These are phyloP conservation scores for Nannochloropsis salina DNA, from an alignment of 108 stramenopile genomes.

Conservation along the genomic window DNA sequence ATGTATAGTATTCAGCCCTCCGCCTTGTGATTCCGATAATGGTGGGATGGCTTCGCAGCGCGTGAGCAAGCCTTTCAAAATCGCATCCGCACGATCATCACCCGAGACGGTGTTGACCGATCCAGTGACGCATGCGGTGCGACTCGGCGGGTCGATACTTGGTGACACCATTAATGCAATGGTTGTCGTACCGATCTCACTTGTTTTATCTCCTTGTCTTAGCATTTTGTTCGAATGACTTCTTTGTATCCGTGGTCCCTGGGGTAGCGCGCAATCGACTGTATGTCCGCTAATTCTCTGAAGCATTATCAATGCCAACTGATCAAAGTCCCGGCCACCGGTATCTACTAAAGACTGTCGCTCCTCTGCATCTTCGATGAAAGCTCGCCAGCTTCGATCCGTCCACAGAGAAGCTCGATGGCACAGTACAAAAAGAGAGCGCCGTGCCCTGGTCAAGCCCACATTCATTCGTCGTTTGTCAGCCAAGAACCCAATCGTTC, in stretches of 20 bases:
- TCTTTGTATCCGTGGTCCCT: no score
- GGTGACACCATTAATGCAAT: no score
- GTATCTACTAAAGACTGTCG: neutral
- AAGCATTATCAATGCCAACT: neutral
- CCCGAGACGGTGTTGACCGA: no score
- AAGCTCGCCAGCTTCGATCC: slow-evolving; percentile 27
- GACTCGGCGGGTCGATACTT: no score
- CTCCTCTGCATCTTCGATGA: slow-evolving; percentile 25
- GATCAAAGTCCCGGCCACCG: neutral
- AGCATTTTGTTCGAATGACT: no score
- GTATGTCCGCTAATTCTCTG: neutral
- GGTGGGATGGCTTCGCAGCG: neutral
- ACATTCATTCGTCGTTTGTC: slow-evolving; percentile 72
- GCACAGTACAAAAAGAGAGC: slow-evolving; percentile 29
- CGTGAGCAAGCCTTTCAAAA: neutral
- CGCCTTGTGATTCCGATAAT: neutral
- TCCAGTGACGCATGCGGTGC: no score
- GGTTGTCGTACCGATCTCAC: no score
- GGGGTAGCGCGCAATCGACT: no score
- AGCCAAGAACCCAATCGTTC: slow-evolving; percentile 68
- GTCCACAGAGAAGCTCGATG: slow-evolving; percentile 21
- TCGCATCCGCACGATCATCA: neutral
- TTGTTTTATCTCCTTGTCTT: no score
- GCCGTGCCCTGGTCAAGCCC: slow-evolving; percentile 69
- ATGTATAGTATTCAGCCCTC: no score